Percentiles rank a stretch among this genome's conserved stretches.
These are phyloP conservation scores for Dissophora globulifera DNA, from an alignment of 192 early-diverging fungal species.

Conservation along the genomic window DNA sequence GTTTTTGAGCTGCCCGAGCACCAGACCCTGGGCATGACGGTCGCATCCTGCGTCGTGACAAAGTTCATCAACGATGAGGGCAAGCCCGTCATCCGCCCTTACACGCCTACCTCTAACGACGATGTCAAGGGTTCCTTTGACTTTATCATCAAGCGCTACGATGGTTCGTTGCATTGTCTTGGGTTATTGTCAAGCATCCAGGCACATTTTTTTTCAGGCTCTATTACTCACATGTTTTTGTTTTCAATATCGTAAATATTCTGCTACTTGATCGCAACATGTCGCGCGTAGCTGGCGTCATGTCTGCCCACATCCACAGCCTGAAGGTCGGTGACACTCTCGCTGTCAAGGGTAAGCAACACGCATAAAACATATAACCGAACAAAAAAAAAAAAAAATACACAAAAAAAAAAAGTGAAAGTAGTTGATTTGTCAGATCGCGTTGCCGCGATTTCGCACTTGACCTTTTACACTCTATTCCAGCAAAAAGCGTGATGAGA, in stretches of 20 bases:
- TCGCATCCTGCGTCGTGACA: conserved; percentile 74
- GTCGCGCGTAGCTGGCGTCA: conserved; percentile 50
- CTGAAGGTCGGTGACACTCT: conserved; percentile 76
- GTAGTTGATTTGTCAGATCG: neutral
- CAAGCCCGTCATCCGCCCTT: conserved; percentile 74
- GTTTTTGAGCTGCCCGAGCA: conserved; percentile 48
- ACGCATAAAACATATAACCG: no score
- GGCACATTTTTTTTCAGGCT: no score
- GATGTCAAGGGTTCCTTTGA: conserved; percentile 67
- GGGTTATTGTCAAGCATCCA: neutral
- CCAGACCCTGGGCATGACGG: conserved; percentile 76
- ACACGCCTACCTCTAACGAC: conserved; percentile 70
- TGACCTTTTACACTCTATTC: no score
- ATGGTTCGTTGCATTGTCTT: neutral
- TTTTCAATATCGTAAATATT: no score
- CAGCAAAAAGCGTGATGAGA: no score
- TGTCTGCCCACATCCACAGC: conserved; percentile 65
- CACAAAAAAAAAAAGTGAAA: neutral
- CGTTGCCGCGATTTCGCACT: neutral
- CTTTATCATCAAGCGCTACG: conserved; percentile 75
- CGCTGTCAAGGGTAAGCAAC: conserved; percentile 70
- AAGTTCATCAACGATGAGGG: conserved; percentile 71
- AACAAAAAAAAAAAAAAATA: no score
- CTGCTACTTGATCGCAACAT: neutral
- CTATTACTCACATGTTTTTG: no score